Conservation (phyloP, 805 yeast species). For the Metschnikowia proteae region DNA sequence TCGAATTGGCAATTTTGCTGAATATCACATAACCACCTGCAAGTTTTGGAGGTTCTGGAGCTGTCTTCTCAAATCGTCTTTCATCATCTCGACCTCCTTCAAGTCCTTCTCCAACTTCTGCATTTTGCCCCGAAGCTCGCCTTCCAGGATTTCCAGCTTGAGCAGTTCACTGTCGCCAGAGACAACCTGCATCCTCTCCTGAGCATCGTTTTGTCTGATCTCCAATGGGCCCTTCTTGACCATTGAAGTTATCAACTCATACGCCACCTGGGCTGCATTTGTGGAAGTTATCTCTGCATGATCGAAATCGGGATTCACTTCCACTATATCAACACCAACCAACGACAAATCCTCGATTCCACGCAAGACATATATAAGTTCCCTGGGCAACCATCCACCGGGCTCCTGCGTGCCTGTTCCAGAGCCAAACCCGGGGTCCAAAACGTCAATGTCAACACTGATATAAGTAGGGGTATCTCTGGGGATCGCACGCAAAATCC, state of each 20-base stretch:
- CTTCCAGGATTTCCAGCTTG: background rate
- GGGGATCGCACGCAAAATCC: conserved; percentile 54
- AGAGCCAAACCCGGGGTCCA: conserved; percentile 56
- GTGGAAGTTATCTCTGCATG: conserved; percentile 62
- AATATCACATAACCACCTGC: background rate
- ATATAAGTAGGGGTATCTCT: conserved; percentile 65
- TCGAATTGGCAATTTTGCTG: no score
- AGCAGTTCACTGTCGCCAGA: background rate
- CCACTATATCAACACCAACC: conserved; percentile 57
- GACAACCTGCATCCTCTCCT: conserved; percentile 1
- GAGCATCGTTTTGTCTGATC: conserved; percentile 10
- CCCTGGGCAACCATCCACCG: conserved; percentile 57
- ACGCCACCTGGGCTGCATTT: conserved; percentile 69
- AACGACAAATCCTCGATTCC: conserved; percentile 41
- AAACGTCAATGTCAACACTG: conserved; percentile 70
- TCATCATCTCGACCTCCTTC: conserved; percentile 12
- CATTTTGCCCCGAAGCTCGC: background rate
- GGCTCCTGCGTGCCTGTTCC: conserved; percentile 61
- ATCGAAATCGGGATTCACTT: conserved; percentile 63
- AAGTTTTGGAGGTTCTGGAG: conserved; percentile 6
- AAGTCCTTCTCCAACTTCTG: conserved; percentile 3
- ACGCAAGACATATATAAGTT: conserved; percentile 46
- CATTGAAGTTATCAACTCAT: conserved; percentile 70
- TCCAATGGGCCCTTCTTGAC: conserved; percentile 50
- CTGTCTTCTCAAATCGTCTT: conserved; percentile 10